Percentiles rank a stretch among this genome's conserved stretches.
Conservation (phyloP, 176 grass and related monocot genomes). For the Rhynchospora tenuis region DNA sequence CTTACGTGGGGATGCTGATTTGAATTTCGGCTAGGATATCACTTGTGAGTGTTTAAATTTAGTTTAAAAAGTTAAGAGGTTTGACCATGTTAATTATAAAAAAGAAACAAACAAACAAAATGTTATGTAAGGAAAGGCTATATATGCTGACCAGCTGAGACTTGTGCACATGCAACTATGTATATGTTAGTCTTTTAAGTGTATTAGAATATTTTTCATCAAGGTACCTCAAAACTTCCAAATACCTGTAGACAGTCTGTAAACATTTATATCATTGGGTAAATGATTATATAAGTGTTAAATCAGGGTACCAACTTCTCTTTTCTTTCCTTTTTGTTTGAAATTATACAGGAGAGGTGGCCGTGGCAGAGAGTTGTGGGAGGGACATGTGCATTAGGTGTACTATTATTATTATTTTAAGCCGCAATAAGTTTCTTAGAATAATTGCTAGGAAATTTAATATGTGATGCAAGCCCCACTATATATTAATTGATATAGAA, state of each 20-base stretch:
- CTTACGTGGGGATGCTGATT: no score
- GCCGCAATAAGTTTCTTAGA: neutral
- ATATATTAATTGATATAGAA: slow-evolving; percentile 5
- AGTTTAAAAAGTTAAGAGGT: no score
- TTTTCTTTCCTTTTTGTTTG: neutral
- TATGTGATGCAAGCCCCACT: neutral
- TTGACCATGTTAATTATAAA: no score
- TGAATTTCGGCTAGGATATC: no score
- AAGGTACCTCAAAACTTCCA: neutral
- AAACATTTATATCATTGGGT: neutral
- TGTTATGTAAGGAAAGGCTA: neutral
- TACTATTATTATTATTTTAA: neutral
- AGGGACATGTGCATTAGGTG: slow-evolving; percentile 11
- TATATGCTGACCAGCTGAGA: neutral
- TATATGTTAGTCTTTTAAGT: neutral
- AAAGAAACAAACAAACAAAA: no score
- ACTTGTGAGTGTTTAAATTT: no score
- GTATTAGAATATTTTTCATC: neutral
- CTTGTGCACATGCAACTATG: neutral
- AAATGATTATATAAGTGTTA: neutral
- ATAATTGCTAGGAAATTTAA: slow-evolving; percentile 22
- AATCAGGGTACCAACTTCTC: neutral
- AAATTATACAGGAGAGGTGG: slow-evolving; percentile 13
- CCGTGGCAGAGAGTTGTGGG: slow-evolving; percentile 5
- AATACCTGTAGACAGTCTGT: neutral